Evolutionary conservation across 805 yeast species (phyloP).

Genomic region (Candida saitoana): DNA sequence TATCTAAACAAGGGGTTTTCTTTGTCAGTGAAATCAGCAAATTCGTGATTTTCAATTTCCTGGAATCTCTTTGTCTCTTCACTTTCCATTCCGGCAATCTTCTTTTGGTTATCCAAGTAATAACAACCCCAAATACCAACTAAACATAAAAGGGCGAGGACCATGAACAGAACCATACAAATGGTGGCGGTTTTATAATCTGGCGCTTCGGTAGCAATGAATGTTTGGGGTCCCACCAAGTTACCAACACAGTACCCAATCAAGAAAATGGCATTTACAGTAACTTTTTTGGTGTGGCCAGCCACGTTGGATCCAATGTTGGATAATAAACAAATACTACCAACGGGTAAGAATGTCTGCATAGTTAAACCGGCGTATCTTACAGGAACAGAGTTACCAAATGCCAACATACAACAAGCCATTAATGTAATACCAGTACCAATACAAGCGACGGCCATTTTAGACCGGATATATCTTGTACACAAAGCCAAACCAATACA

Average conservation of each 20-base stretch:
- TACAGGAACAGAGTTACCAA: slow-evolving; percentile 22
- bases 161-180: slow-evolving; percentile 34
- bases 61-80: slow-evolving; percentile 17
- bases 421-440: slow-evolving; percentile 19
- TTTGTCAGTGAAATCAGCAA: slow-evolving; percentile 50
- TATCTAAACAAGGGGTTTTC: slow-evolving; percentile 55
- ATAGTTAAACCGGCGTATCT: slow-evolving; percentile 27
- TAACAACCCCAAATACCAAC: slow-evolving; percentile 23
- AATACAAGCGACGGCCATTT: slow-evolving; percentile 23
- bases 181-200: slow-evolving; percentile 37
- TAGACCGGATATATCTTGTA: slow-evolving; percentile 22
- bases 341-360: slow-evolving; percentile 26
- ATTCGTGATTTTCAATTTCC: slow-evolving; percentile 39
- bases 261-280: slow-evolving; percentile 42
- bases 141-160: slow-evolving; percentile 24
- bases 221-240: slow-evolving; percentile 52
- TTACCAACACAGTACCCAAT: slow-evolving; percentile 54
- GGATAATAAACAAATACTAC: slow-evolving; percentile 28
- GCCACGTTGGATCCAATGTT: slow-evolving; percentile 46
- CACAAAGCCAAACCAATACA: slow-evolving; percentile 26
- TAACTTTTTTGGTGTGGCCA: slow-evolving; percentile 55
- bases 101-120: slow-evolving; percentile 31
- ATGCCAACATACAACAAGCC: slow-evolving; percentile 40
- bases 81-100: slow-evolving; percentile 21
- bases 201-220: slow-evolving; percentile 42